phyloP scores from a whole-genome alignment of 1,284 basidiomycete species.

The Leccinum huronense region DNA sequence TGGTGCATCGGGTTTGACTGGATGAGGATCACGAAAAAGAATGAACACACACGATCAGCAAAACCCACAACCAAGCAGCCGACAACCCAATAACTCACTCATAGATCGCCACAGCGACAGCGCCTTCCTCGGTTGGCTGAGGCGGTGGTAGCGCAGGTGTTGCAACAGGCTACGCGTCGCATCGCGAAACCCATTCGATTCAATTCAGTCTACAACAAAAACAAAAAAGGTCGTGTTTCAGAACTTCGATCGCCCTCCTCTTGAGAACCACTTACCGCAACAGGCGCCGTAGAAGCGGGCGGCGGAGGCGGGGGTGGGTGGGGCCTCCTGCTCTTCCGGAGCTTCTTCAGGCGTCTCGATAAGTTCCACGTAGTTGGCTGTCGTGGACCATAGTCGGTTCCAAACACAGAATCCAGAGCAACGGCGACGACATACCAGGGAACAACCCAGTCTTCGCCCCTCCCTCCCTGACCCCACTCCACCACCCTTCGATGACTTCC shows the following conservation, averaged over 20 bases:
- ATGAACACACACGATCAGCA: not conserved
- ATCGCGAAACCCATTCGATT: slow-evolving; percentile 22
- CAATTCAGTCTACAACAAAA: not conserved
- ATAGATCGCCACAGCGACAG: slow-evolving; percentile 71
- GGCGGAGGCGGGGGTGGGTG: slow-evolving; percentile 44
- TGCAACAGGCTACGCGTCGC: slow-evolving; percentile 40
- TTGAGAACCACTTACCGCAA: slow-evolving; percentile 32
- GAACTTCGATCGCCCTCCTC: too few species aligned
- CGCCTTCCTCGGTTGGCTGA: slow-evolving; percentile 50
- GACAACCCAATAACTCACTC: slow-evolving; percentile 50
- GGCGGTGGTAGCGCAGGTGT: slow-evolving; percentile 40
- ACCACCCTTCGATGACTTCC: slow-evolving; percentile 82
- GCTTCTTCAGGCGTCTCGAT: slow-evolving; percentile 49
- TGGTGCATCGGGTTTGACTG: not conserved
- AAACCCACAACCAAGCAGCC: not conserved
- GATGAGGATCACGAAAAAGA: not conserved
- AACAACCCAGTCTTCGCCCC: slow-evolving; percentile 71
- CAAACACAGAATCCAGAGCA: not conserved
- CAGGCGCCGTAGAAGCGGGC: slow-evolving; percentile 46
- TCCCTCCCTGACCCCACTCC: slow-evolving; percentile 67
- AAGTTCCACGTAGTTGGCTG: slow-evolving; percentile 81
- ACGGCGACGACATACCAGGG: slow-evolving; percentile 52
- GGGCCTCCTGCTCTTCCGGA: slow-evolving; percentile 32
- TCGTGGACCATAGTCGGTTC: slow-evolving; percentile 33
- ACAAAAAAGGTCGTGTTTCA: not conserved